Evolutionary conservation across 495 filamentous ascomycete genomes (phyloP).

Genomic region (Tuber umbilicatum): DNA sequence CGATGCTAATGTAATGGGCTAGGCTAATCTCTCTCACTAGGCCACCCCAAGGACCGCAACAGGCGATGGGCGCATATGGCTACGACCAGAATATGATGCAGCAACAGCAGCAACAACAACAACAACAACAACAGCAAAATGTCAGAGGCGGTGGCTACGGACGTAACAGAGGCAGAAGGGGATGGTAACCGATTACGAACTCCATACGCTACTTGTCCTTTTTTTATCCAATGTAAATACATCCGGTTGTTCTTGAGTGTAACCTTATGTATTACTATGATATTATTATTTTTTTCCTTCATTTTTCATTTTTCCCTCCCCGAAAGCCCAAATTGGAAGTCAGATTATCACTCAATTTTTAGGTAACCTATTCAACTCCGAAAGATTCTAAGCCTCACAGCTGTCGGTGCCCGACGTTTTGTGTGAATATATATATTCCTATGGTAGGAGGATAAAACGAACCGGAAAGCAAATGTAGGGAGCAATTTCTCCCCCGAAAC

Average conservation of each 20-base stretch:
- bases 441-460: background rate
- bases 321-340: background rate
- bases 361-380: background rate
- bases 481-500: background rate
- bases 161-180: background rate
- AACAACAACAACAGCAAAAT: conserved; percentile 21
- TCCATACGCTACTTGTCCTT: background rate
- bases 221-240: background rate
- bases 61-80: conserved; percentile 51
- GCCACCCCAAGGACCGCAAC: conserved; percentile 48
- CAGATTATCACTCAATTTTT: background rate
- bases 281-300: no score
- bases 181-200: background rate
- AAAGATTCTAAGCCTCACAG: background rate
- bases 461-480: background rate
- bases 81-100: conserved; percentile 51
- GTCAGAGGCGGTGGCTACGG: background rate
- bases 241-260: background rate
- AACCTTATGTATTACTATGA: background rate
- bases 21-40: conserved; percentile 22
- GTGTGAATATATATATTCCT: no score
- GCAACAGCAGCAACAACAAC: conserved; percentile 26
- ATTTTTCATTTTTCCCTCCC: background rate
- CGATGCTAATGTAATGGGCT: conserved; percentile 27
- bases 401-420: background rate